phyloP scores from a whole-genome alignment of 1,139 yeast species.

The Martiniozyma asiatica region DNA sequence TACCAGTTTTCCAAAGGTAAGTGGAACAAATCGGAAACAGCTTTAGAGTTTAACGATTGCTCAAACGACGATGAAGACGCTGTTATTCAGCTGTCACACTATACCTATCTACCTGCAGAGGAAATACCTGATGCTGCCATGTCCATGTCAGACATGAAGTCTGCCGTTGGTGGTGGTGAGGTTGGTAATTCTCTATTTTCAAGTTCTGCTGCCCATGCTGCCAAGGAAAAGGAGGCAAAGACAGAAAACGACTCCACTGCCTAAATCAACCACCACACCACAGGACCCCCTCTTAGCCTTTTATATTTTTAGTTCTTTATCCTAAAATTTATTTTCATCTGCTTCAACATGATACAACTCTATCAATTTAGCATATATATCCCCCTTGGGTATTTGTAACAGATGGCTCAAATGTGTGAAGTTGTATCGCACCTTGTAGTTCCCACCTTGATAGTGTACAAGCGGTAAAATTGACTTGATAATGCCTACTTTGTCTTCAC shows the following conservation, averaged over 20 bases:
- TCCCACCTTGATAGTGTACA: constrained; percentile 9
- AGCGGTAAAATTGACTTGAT: constrained; percentile 9
- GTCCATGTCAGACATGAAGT: constrained; percentile 47
- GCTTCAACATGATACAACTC: constrained; percentile 11
- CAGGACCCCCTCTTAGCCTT: not conserved
- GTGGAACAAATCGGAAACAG: too few species aligned
- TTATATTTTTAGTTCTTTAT: not conserved
- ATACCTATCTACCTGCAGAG: constrained; percentile 1
- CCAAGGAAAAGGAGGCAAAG: constrained; percentile 10
- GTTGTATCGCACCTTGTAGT: constrained; percentile 10
- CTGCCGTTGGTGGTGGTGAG: constrained; percentile 48
- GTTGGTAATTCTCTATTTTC: constrained; percentile 28
- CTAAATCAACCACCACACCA: not conserved
- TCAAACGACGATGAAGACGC: constrained; percentile 3
- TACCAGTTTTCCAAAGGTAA: too few species aligned
- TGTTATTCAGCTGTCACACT: constrained; percentile 2
- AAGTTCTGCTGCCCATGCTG: constrained; percentile 20
- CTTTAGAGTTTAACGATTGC: constrained; percentile 5
- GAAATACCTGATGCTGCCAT: constrained; percentile 48
- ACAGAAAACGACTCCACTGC: not conserved
- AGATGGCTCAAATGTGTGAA: constrained; percentile 11
- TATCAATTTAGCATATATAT: constrained; percentile 13
- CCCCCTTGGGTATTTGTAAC: constrained; percentile 7
- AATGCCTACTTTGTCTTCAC: constrained; percentile 7
- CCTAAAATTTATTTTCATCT: constrained; percentile 1